A percentile compares a stretch with the other conserved stretches of the same genome.
Evolutionary conservation across 176 grass and related monocot genomes (phyloP).

Genomic region (Rhynchospora breviuscula): DNA sequence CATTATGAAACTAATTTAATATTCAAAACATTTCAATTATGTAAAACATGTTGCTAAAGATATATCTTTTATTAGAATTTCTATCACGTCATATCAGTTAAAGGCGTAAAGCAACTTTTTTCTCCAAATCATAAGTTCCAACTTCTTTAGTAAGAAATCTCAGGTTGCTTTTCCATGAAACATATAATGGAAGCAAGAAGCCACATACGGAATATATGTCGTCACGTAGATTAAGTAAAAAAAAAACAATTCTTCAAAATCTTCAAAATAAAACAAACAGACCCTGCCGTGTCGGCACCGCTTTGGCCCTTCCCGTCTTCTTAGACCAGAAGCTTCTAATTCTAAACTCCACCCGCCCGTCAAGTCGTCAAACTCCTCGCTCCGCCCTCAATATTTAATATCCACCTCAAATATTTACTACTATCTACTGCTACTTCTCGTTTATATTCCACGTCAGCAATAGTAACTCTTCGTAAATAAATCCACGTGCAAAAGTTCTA

Average conservation of each 20-base stretch:
- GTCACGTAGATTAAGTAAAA: too few species aligned
- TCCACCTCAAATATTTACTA: neutral
- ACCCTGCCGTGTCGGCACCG: constrained; percentile 8
- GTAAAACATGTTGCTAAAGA: too few species aligned
- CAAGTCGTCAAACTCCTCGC: neutral
- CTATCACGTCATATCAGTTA: too few species aligned
- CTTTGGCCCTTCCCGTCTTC: neutral
- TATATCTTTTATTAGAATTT: too few species aligned
- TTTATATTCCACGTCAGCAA: neutral
- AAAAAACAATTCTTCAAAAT: neutral
- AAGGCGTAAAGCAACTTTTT: too few species aligned
- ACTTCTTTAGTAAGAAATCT: too few species aligned
- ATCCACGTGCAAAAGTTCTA: neutral
- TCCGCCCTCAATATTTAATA: neutral
- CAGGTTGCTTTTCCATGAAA: too few species aligned
- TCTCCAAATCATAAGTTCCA: too few species aligned
- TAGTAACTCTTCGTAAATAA: neutral
- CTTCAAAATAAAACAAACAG: neutral
- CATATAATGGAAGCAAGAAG: too few species aligned
- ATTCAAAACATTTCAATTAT: too few species aligned
- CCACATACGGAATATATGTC: too few species aligned
- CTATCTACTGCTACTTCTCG: neutral
- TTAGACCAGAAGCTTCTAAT: constrained; percentile 3
- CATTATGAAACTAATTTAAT: too few species aligned
- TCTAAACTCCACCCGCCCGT: constrained; percentile 1